Conservation (phyloP, 129 eudicot genomes). For the Daucus carota region DH1_v3.0 NC_030382.2:49523001-49523500, state of each 20-base stretch:
- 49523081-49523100: slow-evolving; percentile 69
- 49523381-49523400: slow-evolving; percentile 21
- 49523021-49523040: slow-evolving; percentile 60
- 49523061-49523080: slow-evolving; percentile 67
- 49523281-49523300: slow-evolving; percentile 42
- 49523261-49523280: slow-evolving; percentile 49
- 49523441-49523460: slow-evolving; percentile 37
- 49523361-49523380: slow-evolving; percentile 4
- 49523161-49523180: slow-evolving; percentile 60
- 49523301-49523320: slow-evolving; percentile 20
- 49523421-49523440: slow-evolving; percentile 18
- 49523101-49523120: slow-evolving; percentile 53
- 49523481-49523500: too few species aligned
- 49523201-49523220: slow-evolving; percentile 64
- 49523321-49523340: slow-evolving; percentile 33
- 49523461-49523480: background rate
- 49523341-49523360: slow-evolving; percentile 27
- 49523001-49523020: slow-evolving; percentile 54
- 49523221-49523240: slow-evolving; percentile 57
- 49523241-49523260: slow-evolving; percentile 49
- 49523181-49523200: slow-evolving; percentile 72
- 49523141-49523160: slow-evolving; percentile 62
- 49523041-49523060: slow-evolving; percentile 62
- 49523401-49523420: slow-evolving; percentile 22
- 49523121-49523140: slow-evolving; percentile 54